Conservation (phyloP, 73 alveolate species). For the Paramecium primaurelia region DNA sequence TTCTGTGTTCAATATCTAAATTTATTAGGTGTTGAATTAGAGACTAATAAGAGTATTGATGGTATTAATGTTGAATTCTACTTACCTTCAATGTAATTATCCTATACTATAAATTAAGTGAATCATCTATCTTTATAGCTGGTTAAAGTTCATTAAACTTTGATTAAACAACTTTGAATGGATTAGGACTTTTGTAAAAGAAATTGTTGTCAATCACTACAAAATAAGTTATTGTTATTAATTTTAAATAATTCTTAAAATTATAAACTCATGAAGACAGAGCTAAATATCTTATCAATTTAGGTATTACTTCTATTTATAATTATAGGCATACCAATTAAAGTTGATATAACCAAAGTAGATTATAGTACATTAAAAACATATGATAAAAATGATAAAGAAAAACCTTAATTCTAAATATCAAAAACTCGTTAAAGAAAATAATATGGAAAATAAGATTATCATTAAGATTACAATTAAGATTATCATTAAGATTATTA, state of each 20-base stretch:
- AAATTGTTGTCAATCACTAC: not conserved
- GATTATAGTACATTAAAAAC: not conserved
- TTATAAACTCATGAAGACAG: not conserved
- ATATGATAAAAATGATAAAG: not conserved
- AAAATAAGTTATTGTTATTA: not conserved
- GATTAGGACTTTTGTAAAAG: not conserved
- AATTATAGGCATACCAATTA: not conserved
- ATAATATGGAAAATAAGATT: not conserved
- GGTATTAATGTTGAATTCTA: not conserved
- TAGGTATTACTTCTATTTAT: not conserved
- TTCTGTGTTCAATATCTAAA: not conserved
- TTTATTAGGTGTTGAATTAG: not conserved
- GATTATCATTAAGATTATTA: too few relatives aligned
- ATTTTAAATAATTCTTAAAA: not conserved
- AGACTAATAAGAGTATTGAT: not conserved
- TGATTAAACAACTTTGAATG: not conserved
- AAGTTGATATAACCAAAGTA: not conserved
- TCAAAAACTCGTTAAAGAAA: not conserved
- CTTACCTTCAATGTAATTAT: not conserved
- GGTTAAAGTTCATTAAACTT: not conserved
- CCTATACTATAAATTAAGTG: not conserved
- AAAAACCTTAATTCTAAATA: not conserved
- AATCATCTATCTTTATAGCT: not conserved
- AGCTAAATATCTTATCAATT: not conserved
- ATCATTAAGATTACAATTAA: too few relatives aligned